phyloP scores from a whole-genome alignment of 768 basidiomycete species.

The Collybia mongolica region DNA sequence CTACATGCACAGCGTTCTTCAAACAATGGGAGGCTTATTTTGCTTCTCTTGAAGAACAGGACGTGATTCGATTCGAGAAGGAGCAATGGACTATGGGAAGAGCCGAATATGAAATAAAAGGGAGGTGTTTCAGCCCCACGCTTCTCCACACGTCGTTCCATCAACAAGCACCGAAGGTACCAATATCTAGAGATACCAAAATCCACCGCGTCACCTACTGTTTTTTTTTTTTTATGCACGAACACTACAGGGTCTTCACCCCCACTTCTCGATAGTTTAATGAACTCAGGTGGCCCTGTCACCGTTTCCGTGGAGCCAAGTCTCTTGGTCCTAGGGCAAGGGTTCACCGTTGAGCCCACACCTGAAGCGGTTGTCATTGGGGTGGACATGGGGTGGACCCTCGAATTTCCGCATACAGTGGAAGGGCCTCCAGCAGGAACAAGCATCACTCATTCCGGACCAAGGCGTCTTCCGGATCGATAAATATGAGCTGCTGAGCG shows the following conservation, averaged over 20 bases:
- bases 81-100: constrained; percentile 94
- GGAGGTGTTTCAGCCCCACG: constrained; percentile 64
- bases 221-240: constrained; percentile 59
- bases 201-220: constrained; percentile 81
- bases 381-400: constrained; percentile 77
- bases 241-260: not conserved
- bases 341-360: constrained; percentile 75
- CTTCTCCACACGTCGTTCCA: constrained; percentile 48
- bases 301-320: constrained; percentile 86
- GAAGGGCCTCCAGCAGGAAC: constrained; percentile 14
- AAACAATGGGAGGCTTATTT: constrained; percentile 86
- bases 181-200: constrained; percentile 38
- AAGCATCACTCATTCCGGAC: not conserved
- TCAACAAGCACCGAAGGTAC: constrained; percentile 14
- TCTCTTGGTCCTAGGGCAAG: constrained; percentile 80
- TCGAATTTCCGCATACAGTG: constrained; percentile 41
- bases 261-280: constrained; percentile 65
- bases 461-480: constrained; percentile 78
- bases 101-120: constrained; percentile 71
- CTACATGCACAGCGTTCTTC: constrained; percentile 73
- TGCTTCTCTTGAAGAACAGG: constrained; percentile 85
- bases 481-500: constrained; percentile 86
- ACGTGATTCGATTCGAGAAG: constrained; percentile 78
- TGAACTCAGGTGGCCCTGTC: constrained; percentile 79
- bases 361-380: constrained; percentile 69